Base-by-base conservation (phyloP, 116 monocot species). In the Dioscorea cayenensis region DNA sequence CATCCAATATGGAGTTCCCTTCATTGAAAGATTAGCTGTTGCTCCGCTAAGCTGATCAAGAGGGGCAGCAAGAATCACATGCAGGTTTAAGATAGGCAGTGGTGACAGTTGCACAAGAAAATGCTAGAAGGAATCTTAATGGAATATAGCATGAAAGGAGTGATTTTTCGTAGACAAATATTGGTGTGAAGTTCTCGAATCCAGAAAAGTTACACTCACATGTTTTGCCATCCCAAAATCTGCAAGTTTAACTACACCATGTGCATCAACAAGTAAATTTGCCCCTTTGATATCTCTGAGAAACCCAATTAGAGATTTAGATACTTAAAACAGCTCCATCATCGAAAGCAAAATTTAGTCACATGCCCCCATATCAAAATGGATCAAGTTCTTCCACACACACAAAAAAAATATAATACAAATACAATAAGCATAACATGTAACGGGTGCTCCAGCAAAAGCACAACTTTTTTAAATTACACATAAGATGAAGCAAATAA, bases 141-240 rank as follows among this genome's bases (percentile, higher is more conserved):
- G n/a, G 14, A 16, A 1, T 55, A 43, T 43, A 43, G 43, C 11
- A 12, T 43, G 12, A 43, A 43, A 43, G 43, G 12, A 12, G 14
- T 19, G n/a, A 55, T 55, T 55, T 55, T 18, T 55, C 5, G 5
- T n/a, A 18, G 10, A 16, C 55, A 16, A 16, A 55, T 55, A 16
- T 5, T n/a, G 19, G 55, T 55, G 55, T 43, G 43, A 43, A 10
- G 43, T 12, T 43, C 43, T 43, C 43, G 1, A 43, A 43, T 43
- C 43, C 43, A 43, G 43, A 16, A 51, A 75, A 68, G 64, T 49
- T 51, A 69, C 25, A 82, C 93, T 85, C 74, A 99, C 97, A 85
- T 93, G 89, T 76, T 99, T 99, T 66, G 97, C 97, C 94, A 91
- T 99, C 62, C 97, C 97, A 82, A 99, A 99, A 76, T 99, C 97